Evolutionary conservation across 2,329 filamentous ascomycete genomes (phyloP), one percentile per base, ranked within the genome.

Genomic region (Colletotrichum trifolii): DNA sequence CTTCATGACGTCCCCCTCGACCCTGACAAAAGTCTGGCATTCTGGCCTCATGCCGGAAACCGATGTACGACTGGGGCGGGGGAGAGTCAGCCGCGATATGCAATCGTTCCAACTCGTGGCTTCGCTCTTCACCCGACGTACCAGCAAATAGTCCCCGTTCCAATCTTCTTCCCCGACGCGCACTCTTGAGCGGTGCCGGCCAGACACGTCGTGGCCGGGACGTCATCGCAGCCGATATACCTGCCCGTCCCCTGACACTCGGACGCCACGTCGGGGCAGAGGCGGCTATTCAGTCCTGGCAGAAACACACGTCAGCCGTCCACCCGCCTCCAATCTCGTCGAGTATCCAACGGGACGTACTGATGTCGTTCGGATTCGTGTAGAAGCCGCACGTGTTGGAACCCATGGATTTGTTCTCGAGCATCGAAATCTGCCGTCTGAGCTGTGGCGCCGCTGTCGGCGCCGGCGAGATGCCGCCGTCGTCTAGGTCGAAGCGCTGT

Each of bases 371-470:
- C 13, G 45, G 38, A 8, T 47, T 46, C 4, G 7, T 62, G 33
- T 46, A 65, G 50, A 52, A 65, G 7, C 62, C 62, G 39, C 62
- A 65, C 36, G 91, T 94, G 66, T 88, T 89, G 58, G 90, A 83
- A 60, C 91, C 91, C 10, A 58, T 47, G 8, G 38, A 34, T n/a
- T 49, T 47, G 2, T 43, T 39, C 9, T 50, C 34, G 2, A 12
- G 25, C 33, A 35, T 13, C 11, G 17, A 34, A 17, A 40, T 17
- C 12, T 15, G 35, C 15, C 35, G 10, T n/a, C 36, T 48, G 17
- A 48, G 36, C 6, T n/a, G 8, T 15, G 54, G 54, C 33, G 54
- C 45, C 1, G 35, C 6, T 15, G 46, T 58, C 4, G 46, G 25
- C 1, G n/a, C 11, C 12, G 55, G 55, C 8, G 46, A 8, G n/a